Percentiles rank a stretch among this genome's conserved stretches.
Conservation (phyloP, 495 filamentous ascomycete species). For the Penicillium angulare region DNA sequence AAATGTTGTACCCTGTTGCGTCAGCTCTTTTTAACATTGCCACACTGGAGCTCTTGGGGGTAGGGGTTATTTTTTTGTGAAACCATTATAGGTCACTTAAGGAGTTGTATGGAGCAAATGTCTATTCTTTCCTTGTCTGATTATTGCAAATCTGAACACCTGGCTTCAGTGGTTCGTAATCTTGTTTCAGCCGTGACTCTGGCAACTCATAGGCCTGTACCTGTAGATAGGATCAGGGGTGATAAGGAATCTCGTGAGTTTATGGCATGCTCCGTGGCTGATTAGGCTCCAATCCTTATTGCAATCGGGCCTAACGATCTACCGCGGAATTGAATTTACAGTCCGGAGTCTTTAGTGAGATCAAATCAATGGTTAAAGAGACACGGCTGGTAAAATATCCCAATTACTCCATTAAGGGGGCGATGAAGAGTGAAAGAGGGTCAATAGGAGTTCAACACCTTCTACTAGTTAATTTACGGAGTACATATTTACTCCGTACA, state of each 20-base stretch:
- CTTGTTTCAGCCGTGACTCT: neutral
- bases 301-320: constrained; percentile 19
- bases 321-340: constrained; percentile 17
- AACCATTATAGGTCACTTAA: neutral
- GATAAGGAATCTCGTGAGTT: too few species aligned
- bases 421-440: neutral
- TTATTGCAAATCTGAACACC: too few species aligned
- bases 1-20: constrained; percentile 6
- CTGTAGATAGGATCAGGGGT: too few species aligned
- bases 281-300: neutral
- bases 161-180: neutral
- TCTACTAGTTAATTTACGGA: too few species aligned
- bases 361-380: constrained; percentile 3
- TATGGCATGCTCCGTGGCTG: too few species aligned
- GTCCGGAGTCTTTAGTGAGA: constrained; percentile 17
- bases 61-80: neutral
- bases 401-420: neutral
- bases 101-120: neutral
- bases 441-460: too few species aligned
- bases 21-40: neutral
- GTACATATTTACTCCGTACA: too few species aligned
- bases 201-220: neutral
- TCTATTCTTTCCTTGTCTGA: neutral
- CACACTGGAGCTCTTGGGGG: neutral
- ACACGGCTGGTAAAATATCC: constrained; percentile 11